Base-by-base conservation (phyloP, 1,139 yeast genomes). In the Pneumocystis sp. region DNA sequence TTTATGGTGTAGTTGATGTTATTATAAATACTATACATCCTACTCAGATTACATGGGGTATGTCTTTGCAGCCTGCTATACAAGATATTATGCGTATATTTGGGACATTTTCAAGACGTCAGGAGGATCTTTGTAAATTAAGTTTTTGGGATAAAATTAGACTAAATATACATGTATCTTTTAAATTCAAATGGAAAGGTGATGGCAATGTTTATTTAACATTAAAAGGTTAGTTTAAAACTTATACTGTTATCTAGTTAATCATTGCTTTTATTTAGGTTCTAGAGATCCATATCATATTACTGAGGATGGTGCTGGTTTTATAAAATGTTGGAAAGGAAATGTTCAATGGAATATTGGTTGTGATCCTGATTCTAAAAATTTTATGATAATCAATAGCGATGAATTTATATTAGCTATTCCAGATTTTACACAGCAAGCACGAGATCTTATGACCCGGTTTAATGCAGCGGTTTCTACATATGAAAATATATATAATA, bases 131-230 rank as follows among this genome's bases (percentile, higher is more conserved):
- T 67, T 88, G 89, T 1, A 83, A 83, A 61, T 76, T 90, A 37
- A 97, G 97, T 0, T 86, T 75, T 76, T 89, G 82, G 98, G 90
- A 85, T 72, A 85, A 85, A 71, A 76, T 85, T n/a, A 74, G 90
- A 62, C 77, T 83, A 29, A 77, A 82, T 29, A 76, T 85, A 68
- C 90, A 85, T 73, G 86, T 86, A 0, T 76, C 82, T 29, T 70
- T 83, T 59, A 73, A 72, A 6, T 75, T 84, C 64, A 72, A 74
- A 10, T 82, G 86, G 82, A 61, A 62, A n/a, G 74, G 76, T 31
- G 77, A 83, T 60, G 78, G 80, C 0, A 83, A 85, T 17, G 81
- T 78, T 31, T 75, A 75, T 66, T 69, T 78, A 29, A 68, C 74
- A 79, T 78, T 87, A 82, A 69, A 69, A 61, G 70, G 69, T 50